Evolutionary conservation across 1,139 yeast genomes (phyloP), one percentile per base, ranked within the genome.

Genomic region (Meyerozyma guilliermondii): DNA sequence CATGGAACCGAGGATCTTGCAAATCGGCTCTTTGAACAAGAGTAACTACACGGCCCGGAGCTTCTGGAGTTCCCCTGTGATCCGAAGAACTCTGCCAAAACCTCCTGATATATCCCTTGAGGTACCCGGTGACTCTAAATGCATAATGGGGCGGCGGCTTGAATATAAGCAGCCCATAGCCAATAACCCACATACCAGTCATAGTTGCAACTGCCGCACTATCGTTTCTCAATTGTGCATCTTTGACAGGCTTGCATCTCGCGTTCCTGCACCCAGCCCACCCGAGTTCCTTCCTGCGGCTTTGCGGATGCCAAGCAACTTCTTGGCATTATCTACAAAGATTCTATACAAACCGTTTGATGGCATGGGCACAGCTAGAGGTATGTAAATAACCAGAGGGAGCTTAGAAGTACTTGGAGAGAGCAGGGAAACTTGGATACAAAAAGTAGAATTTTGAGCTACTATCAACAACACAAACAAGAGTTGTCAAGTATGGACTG

Each of bases 81-180:
- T 91, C 98, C 17, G 83, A 79, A 6, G 94, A 83, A 35, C 87
- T 78, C 62, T 89, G 96, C 97, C 97, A 91, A 59, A 91, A 91
- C 43, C 96, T 66, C 20, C 98, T 71, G 2, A 84, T 77, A 52
- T 71, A 88, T 1, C 96, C 96, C 44, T 74, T 71, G 24, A 91
- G 71, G 46, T 81, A 78, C 0, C 97, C 97, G 0, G 87, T 81
- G 7, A 86, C 80, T 35, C 80, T 67, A 49, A 76, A 73, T 16
- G 76, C 72, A 35, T 62, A 64, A 46, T 80, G 78, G 18, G 95
- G 92, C 0, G 97, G 97, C 0, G 96, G 97, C 56, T 89, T 91
- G 72, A 85, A 91, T 22, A 91, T 81, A 42, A 91, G 68, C 0
- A 96, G 86, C 1, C 98, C 98, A 56, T 91, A 91, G 3, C 97